These are phyloP conservation scores for Aphanocladium album DNA, from an alignment of 2,329 filamentous ascomycete genomes.

Conservation along the genomic window DNA sequence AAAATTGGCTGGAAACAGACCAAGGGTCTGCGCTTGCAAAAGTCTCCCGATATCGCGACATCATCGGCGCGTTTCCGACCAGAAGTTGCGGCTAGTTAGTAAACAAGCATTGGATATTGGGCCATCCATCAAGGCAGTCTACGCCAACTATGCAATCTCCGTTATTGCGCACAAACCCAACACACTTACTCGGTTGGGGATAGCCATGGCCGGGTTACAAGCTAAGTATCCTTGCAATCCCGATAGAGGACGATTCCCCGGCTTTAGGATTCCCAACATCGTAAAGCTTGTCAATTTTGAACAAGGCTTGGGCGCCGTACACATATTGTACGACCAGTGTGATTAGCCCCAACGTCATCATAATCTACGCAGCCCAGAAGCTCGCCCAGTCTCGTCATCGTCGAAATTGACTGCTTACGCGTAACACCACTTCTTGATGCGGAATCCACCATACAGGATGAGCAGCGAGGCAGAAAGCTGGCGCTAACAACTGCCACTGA, in stretches of 20 bases:
- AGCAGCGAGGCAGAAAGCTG: neutral
- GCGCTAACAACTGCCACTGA: neutral
- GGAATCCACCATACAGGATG: neutral
- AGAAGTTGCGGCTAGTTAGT: neutral
- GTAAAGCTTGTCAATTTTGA: neutral
- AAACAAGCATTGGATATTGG: neutral
- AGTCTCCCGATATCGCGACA: too few species aligned
- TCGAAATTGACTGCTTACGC: neutral
- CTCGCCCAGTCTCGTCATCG: neutral
- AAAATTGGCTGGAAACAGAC: too few species aligned
- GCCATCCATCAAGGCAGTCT: neutral
- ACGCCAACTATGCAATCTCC: neutral
- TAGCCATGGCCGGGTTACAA: neutral
- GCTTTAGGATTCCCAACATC: neutral
- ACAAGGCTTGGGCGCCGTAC: neutral
- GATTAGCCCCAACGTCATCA: neutral
- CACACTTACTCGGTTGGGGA: neutral
- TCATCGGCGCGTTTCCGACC: too few species aligned
- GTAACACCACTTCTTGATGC: neutral
- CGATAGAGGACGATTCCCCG: neutral
- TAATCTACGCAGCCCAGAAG: neutral
- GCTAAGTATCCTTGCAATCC: neutral
- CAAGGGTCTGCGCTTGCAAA: too few species aligned
- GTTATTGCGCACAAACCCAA: neutral
- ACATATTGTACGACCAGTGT: neutral